Evolutionary conservation across 108 stramenopile genomes (phyloP).

Genomic region (Schizochytrium sp.): DNA sequence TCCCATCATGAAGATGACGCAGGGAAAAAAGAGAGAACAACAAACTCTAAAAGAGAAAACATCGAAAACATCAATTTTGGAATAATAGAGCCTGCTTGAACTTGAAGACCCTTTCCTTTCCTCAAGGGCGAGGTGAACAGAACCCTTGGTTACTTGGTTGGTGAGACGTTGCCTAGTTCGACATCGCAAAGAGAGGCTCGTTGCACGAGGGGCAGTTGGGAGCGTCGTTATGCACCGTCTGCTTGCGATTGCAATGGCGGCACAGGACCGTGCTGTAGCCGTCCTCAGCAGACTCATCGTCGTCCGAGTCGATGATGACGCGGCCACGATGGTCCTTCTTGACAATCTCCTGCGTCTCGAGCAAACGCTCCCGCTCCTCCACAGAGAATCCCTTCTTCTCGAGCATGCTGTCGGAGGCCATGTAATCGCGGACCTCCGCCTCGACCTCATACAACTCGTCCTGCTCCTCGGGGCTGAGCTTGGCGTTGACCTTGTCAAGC

Average conservation of each 20-base stretch:
- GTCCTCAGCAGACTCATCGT: not conserved
- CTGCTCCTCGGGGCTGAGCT: not conserved
- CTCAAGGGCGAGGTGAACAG: no score
- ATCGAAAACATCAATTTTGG: no score
- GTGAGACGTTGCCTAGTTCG: no score
- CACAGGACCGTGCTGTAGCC: not conserved
- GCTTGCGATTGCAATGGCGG: not conserved
- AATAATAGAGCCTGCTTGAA: no score
- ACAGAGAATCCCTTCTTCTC: not conserved
- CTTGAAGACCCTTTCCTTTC: no score
- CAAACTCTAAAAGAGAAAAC: no score
- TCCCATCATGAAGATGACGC: no score
- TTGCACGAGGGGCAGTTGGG: not conserved
- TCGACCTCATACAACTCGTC: not conserved
- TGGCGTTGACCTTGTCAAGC: not conserved
- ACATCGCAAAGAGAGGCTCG: not conserved
- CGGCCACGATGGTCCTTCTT: not conserved
- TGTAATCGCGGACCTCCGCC: not conserved
- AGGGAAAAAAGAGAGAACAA: no score
- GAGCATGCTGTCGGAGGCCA: not conserved
- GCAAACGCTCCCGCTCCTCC: not conserved
- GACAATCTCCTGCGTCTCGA: not conserved
- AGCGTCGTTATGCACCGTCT: not conserved
- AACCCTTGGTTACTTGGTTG: no score
- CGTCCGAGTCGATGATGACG: not conserved